Base-by-base conservation (phyloP, 495 filamentous ascomycete species). In the Penicillium pulvis region DNA sequence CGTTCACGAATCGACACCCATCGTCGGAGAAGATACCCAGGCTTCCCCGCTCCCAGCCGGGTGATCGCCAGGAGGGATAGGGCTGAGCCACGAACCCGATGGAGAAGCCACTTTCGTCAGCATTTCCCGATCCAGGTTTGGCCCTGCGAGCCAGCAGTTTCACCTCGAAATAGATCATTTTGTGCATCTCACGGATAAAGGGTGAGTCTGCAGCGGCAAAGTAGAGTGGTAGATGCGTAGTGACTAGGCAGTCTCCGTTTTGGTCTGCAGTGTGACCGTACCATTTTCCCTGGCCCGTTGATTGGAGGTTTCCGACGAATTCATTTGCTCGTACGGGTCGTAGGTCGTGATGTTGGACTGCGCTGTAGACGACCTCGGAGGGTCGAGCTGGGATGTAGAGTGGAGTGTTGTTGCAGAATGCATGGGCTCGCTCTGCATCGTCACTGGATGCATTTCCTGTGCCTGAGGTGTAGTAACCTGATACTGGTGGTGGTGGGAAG, bases 1-100 rank as follows among this genome's bases (percentile, higher is more conserved):
- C 90, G 75, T 97, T 95, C 58, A 94, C 81, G 70, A 90, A 98
- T 61, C 85, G 81, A 63, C 90, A 85, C 11, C 93, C 93, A 70
- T 98, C 93, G 68, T 98, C 93, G 3, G 90, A 89, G 63, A 96
- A 94, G 11, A 97, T 87, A 7, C 82, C 93, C n/a, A 97, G 66
- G 46, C 87, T 90, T 2, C 84, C 92, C 30, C 93, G 79, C 67
- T 98, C 87, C 93, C 93, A 97, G 2, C 93, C 93, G 0, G 93
- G 93, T 55, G 94, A 82, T 43, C 93, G 83, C 82, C 92, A 97
- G 0, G 82, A 79, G 0, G 93, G 93, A 71, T 96, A 97, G 19
- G 93, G 93, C 48, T 86, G 83, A 1, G 89, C 92, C 1, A 77
- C 76, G 72, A 87, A 96, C 5, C 93, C 93, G 9, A 98, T 71